Evolutionary conservation across 2,329 filamentous ascomycete genomes (phyloP).

Genomic region (Gliomastix tumulicola): DNA sequence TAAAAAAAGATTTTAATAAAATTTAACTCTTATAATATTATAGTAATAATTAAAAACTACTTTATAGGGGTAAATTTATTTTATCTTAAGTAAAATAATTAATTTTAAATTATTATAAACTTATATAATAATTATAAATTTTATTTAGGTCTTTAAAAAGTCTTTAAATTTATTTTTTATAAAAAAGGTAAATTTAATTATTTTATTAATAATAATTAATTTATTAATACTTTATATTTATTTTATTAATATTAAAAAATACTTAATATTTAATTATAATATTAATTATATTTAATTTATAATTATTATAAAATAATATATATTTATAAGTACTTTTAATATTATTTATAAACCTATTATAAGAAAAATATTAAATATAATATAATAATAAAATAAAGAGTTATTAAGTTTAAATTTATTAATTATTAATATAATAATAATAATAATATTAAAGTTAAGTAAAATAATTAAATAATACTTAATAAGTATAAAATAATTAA

Average conservation of each 20-base stretch:
- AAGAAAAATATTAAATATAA: neutral
- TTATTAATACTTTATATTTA: neutral
- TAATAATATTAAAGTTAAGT: neutral
- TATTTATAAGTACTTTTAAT: neutral
- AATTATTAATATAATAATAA: neutral
- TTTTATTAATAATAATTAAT: neutral
- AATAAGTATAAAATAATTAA: neutral
- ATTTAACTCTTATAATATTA: too few relatives aligned
- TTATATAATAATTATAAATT: neutral
- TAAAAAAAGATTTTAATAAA: neutral
- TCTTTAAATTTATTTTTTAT: neutral
- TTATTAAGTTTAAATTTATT: neutral
- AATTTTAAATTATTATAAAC: neutral
- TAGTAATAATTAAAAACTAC: too few relatives aligned
- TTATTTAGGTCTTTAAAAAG: neutral
- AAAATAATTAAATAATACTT: neutral
- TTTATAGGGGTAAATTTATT: neutral
- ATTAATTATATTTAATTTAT: constrained; percentile 1
- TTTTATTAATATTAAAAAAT: neutral
- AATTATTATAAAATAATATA: constrained; percentile 1
- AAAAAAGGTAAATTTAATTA: neutral
- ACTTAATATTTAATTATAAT: neutral
- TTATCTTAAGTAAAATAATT: neutral
- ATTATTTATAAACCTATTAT: neutral
- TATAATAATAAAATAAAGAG: neutral